Evolutionary conservation across 2,329 filamentous ascomycete species (phyloP).

Genomic region (Claviceps fusiformis): DNA sequence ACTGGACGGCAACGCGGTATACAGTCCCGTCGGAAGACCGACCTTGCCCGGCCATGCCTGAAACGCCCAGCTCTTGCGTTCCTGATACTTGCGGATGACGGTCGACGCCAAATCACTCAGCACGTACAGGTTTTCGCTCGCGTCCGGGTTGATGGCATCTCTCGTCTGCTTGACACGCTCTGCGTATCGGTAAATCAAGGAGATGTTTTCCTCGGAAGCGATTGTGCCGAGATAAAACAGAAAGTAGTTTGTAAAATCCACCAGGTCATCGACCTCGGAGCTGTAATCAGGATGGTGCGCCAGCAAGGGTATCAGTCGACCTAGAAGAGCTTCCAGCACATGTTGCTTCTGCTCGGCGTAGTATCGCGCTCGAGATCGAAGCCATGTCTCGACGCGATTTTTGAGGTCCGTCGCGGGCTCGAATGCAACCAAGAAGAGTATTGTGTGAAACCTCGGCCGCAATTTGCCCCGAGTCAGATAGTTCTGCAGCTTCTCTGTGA

Average conservation of each 20-base stretch:
- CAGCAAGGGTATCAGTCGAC: constrained; percentile 71
- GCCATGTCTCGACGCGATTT: constrained; percentile 71
- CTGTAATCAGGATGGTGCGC: constrained; percentile 90
- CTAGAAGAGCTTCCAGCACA: constrained; percentile 68
- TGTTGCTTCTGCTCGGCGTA: constrained; percentile 45
- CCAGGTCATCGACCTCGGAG: constrained; percentile 49
- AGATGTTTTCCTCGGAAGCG: constrained; percentile 74
- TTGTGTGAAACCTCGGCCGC: constrained; percentile 67
- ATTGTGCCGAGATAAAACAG: constrained; percentile 77
- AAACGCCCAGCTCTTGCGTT: constrained; percentile 73
- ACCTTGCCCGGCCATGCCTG: constrained; percentile 73
- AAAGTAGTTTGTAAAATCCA: constrained; percentile 78
- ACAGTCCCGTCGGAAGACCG: constrained; percentile 67
- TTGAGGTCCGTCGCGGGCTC: constrained; percentile 67
- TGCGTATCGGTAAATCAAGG: constrained; percentile 79
- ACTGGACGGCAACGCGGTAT: constrained; percentile 60
- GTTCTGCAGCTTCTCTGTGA: constrained; percentile 79
- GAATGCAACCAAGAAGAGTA: constrained; percentile 82
- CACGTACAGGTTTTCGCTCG: constrained; percentile 67
- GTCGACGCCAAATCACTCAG: constrained; percentile 77
- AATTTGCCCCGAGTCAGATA: constrained; percentile 65
- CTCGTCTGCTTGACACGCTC: constrained; percentile 84
- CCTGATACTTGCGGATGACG: constrained; percentile 73
- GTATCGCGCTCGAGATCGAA: constrained; percentile 62
- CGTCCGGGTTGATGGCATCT: constrained; percentile 57